phyloP scores from a whole-genome alignment of 257 asterid species.

The Anisodus tanguticus region DNA sequence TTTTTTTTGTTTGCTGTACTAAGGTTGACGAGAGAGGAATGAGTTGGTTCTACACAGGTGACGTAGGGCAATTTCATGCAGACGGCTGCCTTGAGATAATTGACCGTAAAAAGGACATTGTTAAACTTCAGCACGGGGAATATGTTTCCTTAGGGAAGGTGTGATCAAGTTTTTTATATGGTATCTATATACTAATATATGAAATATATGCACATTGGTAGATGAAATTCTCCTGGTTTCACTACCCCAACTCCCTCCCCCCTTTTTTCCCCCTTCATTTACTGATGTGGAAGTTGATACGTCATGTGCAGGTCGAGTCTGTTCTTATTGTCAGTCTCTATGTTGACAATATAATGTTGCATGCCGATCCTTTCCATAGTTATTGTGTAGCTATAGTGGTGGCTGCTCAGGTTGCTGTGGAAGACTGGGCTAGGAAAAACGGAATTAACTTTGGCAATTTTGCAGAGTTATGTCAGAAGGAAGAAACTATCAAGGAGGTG shows the following conservation, averaged over 20 bases:
- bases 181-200: neutral
- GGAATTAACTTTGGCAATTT: slow-evolving; percentile 64
- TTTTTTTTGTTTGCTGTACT: slow-evolving; percentile 24
- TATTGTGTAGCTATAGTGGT: slow-evolving; percentile 94
- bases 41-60: slow-evolving; percentile 96
- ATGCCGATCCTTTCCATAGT: slow-evolving; percentile 83
- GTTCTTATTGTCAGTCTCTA: slow-evolving; percentile 68
- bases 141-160: slow-evolving; percentile 98
- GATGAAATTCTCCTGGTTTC: slow-evolving; percentile 9
- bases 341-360: slow-evolving; percentile 85
- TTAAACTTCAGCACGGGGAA: slow-evolving; percentile 97
- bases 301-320: slow-evolving; percentile 80
- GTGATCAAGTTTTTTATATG: slow-evolving; percentile 1
- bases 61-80: slow-evolving; percentile 80
- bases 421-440: slow-evolving; percentile 78
- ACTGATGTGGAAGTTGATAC: slow-evolving; percentile 27
- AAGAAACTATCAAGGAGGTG: slow-evolving; percentile 77
- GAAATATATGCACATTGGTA: neutral
- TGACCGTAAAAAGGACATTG: slow-evolving; percentile 95
- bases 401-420: slow-evolving; percentile 68
- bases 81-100: slow-evolving; percentile 97
- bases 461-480: slow-evolving; percentile 69
- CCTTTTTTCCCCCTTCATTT: neutral
- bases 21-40: slow-evolving; percentile 88
- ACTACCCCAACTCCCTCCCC: neutral